Conservation (phyloP, 1,284 basidiomycete genomes). For the Cystobasidiaceae sp. region DNA sequence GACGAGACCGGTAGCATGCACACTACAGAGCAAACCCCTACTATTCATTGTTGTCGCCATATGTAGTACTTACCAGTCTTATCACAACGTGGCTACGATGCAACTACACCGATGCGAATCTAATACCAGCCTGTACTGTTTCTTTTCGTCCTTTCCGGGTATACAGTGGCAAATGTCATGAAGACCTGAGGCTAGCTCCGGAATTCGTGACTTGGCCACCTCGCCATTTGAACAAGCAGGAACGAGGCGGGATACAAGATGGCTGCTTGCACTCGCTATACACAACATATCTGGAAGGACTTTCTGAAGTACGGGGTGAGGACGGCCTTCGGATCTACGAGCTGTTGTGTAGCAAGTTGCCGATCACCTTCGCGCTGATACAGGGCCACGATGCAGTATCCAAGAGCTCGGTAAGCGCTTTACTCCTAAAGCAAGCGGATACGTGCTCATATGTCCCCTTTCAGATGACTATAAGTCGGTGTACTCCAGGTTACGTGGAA, state of each 20-base stretch:
- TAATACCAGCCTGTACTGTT: too few relatives aligned
- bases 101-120: too few relatives aligned
- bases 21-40: not conserved
- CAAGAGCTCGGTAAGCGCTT: slow-evolving; percentile 7
- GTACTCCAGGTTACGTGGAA: slow-evolving; percentile 11
- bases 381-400: slow-evolving; percentile 23
- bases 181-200: too few relatives aligned
- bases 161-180: too few relatives aligned
- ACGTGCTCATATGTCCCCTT: slow-evolving; percentile 6
- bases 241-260: not conserved
- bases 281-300: slow-evolving; percentile 34
- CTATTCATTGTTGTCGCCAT: not conserved
- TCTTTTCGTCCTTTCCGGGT: too few relatives aligned
- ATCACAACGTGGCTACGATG: slow-evolving; percentile 22
- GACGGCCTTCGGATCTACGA: too few relatives aligned
- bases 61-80: not conserved
- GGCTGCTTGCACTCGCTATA: slow-evolving; percentile 32
- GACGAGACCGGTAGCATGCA: slow-evolving; percentile 3
- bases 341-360: slow-evolving; percentile 28
- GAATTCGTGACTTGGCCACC: too few relatives aligned
- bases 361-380: not conserved
- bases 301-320: slow-evolving; percentile 35
- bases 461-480: not conserved
- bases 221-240: too few relatives aligned
- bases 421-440: not conserved